These are phyloP conservation scores for Nadsonia commutata DNA, from an alignment of 1,139 yeast species.

Conservation along the genomic window DNA sequence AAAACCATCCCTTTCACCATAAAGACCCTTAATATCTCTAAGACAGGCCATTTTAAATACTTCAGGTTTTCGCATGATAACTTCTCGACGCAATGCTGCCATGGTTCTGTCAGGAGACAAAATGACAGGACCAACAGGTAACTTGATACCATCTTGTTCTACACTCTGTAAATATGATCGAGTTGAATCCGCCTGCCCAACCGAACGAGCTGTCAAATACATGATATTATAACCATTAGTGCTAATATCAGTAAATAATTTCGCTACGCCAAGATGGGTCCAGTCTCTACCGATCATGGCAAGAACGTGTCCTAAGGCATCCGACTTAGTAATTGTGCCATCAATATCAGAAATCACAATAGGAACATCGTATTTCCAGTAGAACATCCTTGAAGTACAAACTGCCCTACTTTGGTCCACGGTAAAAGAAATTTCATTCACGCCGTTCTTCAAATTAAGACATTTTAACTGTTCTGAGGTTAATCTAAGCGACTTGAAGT, in stretches of 20 bases:
- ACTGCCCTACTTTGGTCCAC: conserved; percentile 74
- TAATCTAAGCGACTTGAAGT: conserved; percentile 76
- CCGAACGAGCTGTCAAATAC: conserved; percentile 88
- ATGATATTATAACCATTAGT: conserved; percentile 84
- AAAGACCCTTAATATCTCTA: conserved; percentile 64
- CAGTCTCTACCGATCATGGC: conserved; percentile 93
- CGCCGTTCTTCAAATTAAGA: conserved; percentile 64
- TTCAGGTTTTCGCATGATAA: conserved; percentile 87
- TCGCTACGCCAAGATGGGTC: conserved; percentile 96
- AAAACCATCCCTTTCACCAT: conserved; percentile 16
- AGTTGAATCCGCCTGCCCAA: conserved; percentile 91
- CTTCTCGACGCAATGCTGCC: conserved; percentile 87
- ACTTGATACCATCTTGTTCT: conserved; percentile 52
- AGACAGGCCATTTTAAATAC: conserved; percentile 97
- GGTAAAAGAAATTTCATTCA: conserved; percentile 61
- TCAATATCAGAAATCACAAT: conserved; percentile 95
- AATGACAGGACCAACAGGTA: conserved; percentile 91
- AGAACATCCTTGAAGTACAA: conserved; percentile 55
- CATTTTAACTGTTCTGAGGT: conserved; percentile 79
- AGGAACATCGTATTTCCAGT: conserved; percentile 79
- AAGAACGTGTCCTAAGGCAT: conserved; percentile 91
- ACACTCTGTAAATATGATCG: conserved; percentile 70
- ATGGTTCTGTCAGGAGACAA: conserved; percentile 92
- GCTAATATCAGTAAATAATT: conserved; percentile 69
- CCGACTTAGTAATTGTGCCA: conserved; percentile 96